Base-by-base conservation (phyloP, 2,329 filamentous ascomycete genomes). In the Ustilaginoidea virens region DNA sequence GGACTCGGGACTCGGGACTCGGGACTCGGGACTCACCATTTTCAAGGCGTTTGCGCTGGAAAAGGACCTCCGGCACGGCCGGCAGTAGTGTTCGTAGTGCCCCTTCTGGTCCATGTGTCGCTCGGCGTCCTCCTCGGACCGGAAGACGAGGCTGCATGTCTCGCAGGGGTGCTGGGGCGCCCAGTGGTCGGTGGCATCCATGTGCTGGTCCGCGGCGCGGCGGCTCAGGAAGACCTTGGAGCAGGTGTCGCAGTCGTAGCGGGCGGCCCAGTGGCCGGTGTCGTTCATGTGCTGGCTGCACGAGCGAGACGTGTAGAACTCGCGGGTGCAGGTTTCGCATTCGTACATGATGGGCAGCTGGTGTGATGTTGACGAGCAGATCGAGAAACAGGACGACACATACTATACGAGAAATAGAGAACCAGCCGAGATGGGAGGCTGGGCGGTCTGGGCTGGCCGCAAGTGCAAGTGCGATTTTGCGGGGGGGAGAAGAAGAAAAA, bases 11-110 rank as follows among this genome's bases (percentile, higher is more conserved):
- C n/a, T n/a, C n/a, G n/a, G n/a, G n/a, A n/a, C n/a, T n/a, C n/a
- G n/a, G n/a, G n/a, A n/a, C n/a, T n/a, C n/a, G n/a, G n/a, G n/a
- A 23, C 43, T 31, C 30, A 52, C 51, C 50, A 49, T 48, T 29
- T 34, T 43, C 23, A 55, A 31, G 32, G 43, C 42, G 23, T 48
- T 53, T 2, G 27, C 4, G 21, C 23, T 52, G 1, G 18, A 14
- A 23, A 60, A 61, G 1, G 15, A 9, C 2, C 49, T 47, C 1
- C 47, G 14, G 26, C 54, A 61, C 1, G 44, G 39, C 1, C 10
- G 9, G 28, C 56, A 61, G 31, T 50, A 52, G 30, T 58, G 51
- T 0, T 38, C 17, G 0, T 45, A 32, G 15, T 44, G 27, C 25
- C 54, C 44, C 29, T 56, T 53, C 1, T 41, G 9, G 4, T 14